Percentiles rank a stretch among this genome's conserved stretches.
These are phyloP conservation scores for Ophiorrhiza pumila DNA, from an alignment of 257 asterid species.

Conservation along the genomic window DNA sequence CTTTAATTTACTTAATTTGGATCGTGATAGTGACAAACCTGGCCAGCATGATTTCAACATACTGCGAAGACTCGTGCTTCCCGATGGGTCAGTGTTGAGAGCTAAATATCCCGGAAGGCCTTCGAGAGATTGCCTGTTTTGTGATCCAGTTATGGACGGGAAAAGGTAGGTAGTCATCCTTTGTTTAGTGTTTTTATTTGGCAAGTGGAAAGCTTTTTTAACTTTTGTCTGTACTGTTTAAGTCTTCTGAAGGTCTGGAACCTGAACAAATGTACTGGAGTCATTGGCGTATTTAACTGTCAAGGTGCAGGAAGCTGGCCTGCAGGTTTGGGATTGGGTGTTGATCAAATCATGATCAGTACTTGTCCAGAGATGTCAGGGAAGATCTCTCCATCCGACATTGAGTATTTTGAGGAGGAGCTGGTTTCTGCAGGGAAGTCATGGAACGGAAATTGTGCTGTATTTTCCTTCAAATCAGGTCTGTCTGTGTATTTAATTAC, in stretches of 20 bases:
- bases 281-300: slow-evolving; percentile 54
- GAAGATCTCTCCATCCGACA: slow-evolving; percentile 42
- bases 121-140: slow-evolving; percentile 45
- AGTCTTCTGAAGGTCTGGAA: slow-evolving; percentile 64
- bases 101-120: slow-evolving; percentile 54
- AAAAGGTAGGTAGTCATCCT: no score
- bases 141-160: slow-evolving; percentile 54
- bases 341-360: slow-evolving; percentile 20
- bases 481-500: no score
- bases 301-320: slow-evolving; percentile 65
- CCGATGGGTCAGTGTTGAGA: slow-evolving; percentile 55
- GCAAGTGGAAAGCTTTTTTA: not conserved
- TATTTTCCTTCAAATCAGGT: slow-evolving; percentile 57
- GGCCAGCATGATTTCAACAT: slow-evolving; percentile 55
- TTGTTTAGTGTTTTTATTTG: no score
- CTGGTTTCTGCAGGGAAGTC: slow-evolving; percentile 35
- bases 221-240: not conserved
- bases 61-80: slow-evolving; percentile 49
- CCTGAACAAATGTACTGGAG: slow-evolving; percentile 45
- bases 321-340: slow-evolving; percentile 33
- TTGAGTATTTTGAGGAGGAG: slow-evolving; percentile 36
- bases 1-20: not conserved
- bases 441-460: slow-evolving; percentile 43
- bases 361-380: slow-evolving; percentile 33
- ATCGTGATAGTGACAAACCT: slow-evolving; percentile 46